Evolutionary conservation across 345 rosid genomes (phyloP).

Genomic region (Brassica incana): DNA sequence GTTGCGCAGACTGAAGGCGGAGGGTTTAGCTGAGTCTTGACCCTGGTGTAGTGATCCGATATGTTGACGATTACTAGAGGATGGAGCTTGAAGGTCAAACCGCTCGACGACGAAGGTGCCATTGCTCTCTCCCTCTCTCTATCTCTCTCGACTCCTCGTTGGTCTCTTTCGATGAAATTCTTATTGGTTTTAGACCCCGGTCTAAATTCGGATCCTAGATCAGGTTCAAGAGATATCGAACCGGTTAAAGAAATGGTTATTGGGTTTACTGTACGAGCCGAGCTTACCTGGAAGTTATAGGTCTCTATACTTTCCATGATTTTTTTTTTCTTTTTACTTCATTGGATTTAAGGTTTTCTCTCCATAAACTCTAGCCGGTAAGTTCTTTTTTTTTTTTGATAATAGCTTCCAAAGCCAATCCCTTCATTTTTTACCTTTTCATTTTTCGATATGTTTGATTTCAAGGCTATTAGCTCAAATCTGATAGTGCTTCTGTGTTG

Average conservation of each 20-base stretch:
- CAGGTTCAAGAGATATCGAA: not conserved
- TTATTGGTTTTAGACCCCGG: not conserved
- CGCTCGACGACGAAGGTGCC: conserved; percentile 98
- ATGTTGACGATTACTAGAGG: conserved; percentile 91
- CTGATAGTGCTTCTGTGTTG: no score
- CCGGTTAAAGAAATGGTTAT: not conserved
- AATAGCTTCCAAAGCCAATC: no score
- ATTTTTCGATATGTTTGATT: no score
- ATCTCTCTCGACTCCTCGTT: not conserved
- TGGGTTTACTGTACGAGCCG: not conserved
- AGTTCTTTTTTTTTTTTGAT: no score
- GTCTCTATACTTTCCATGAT: no score
- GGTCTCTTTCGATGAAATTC: not conserved
- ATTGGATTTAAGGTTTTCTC: no score
- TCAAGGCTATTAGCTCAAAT: no score
- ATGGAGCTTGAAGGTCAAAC: conserved; percentile 93
- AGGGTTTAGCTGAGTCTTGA: conserved; percentile 75
- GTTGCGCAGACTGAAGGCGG: conserved; percentile 40
- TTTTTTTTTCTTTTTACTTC: no score
- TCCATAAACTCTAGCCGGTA: no score
- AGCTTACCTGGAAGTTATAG: not conserved
- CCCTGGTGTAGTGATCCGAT: conserved; percentile 90
- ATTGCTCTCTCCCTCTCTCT: conserved; percentile 36
- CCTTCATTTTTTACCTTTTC: no score
- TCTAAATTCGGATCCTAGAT: not conserved